A percentile compares a stretch with the other conserved stretches of the same genome.
Conservation (phyloP, 139 green algal genomes). For the Coccomyxa sp. region DNA sequence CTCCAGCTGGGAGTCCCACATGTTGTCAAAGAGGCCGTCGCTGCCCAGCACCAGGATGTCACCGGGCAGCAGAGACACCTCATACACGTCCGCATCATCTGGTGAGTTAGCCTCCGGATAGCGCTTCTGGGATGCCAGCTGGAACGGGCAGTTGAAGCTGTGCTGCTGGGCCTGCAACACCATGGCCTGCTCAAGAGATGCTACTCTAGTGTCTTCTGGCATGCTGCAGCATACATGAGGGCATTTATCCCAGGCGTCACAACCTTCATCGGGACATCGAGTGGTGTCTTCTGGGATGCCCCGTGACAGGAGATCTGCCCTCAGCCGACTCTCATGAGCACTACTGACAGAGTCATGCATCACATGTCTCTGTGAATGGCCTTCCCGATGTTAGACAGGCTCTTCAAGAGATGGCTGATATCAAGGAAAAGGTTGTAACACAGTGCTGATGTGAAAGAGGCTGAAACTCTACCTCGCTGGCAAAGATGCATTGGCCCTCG, state of each 20-base stretch:
- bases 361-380: not conserved
- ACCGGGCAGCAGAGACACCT: conserved; percentile 41
- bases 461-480: conserved; percentile 40
- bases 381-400: no score
- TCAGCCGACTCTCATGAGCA: not conserved
- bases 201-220: not conserved
- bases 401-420: no score
- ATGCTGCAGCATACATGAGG: not conserved
- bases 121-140: conserved; percentile 54
- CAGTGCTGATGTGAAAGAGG: not conserved
- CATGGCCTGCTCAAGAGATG: not conserved
- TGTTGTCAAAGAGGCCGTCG: conserved; percentile 97
- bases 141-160: conserved; percentile 94
- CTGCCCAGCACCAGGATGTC: conserved; percentile 84
- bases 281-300: not conserved
- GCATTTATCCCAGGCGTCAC: not conserved
- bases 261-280: not conserved
- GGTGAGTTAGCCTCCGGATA: conserved; percentile 17
- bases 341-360: not conserved
- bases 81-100: conserved; percentile 53
- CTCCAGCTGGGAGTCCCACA: conserved; percentile 85
- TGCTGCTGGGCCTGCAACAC: conserved; percentile 79
- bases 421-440: no score
- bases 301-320: not conserved
- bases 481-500: conserved; percentile 54